Evolutionary conservation across 2,329 filamentous ascomycete species (phyloP), one percentile per base, ranked within the genome.

Genomic region (Aspergillus fumigatiaffinis): DNA sequence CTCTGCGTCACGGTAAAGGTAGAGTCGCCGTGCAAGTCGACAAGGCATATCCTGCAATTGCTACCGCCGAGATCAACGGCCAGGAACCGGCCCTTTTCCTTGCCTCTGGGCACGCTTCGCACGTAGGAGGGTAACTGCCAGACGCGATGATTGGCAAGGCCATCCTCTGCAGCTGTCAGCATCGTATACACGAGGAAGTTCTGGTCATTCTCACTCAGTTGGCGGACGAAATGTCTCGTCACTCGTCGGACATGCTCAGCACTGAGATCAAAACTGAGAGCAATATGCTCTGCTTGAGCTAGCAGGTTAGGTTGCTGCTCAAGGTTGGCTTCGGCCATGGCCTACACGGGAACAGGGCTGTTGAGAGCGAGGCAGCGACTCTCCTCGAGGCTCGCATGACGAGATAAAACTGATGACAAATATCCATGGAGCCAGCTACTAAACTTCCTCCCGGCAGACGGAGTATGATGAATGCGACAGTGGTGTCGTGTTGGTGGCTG

Each of bases 11-110:
- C 52, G 12, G 56, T 59, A 42, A 63, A 66, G 1, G 57, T 64
- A 3, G 61, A 62, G 48, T 66, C 55, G 6, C 63, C 63, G 4
- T 62, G 51, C 20, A 66, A 41, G 14, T 63, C 21, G 42, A 63
- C 62, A n/a, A 62, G 55, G 21, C 63, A 60, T 46, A 66, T 60
- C 25, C 63, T 55, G 49, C 60, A 66, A 41, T 66, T 66, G 23
- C 57, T 64, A 17, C 63, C 63, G 2, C 63, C 63, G 14, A 66
- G 60, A 42, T 66, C 63, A 17, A 66, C 59, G 2, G 62, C 63
- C 4, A 66, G 50, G 49, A 63, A 63, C 9, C 49, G 53, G 20
- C 63, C 63, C 35, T 51, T 61, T 50, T 65, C 63, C 9, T 44
- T 21, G 9, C 63, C 63, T 6, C 55, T 63, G 7, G 63, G 62